These are phyloP conservation scores for Oidium heveae DNA, from an alignment of 2,329 filamentous ascomycete genomes.

Conservation along the genomic window DNA sequence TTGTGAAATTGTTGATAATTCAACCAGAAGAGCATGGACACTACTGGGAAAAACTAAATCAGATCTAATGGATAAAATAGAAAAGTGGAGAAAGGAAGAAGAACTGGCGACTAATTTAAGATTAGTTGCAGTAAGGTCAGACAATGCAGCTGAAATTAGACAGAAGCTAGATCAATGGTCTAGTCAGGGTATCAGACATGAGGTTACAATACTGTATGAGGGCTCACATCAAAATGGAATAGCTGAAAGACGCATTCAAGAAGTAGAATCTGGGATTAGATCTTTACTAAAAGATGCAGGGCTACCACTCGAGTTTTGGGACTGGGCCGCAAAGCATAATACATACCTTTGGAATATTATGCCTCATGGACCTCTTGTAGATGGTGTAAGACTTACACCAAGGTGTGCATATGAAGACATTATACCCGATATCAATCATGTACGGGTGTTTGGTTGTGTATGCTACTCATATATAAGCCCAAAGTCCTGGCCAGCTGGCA, in stretches of 20 bases:
- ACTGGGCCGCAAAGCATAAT: not conserved
- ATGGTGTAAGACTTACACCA: not conserved
- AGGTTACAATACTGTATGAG: not conserved
- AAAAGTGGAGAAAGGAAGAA: not conserved
- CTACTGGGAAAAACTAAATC: not conserved
- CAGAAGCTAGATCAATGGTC: not conserved
- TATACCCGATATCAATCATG: not conserved
- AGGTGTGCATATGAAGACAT: too few species aligned
- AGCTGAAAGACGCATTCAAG: not conserved
- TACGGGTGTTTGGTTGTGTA: not conserved
- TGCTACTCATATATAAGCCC: not conserved
- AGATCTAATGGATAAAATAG: not conserved
- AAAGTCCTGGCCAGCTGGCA: not conserved
- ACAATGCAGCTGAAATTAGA: not conserved
- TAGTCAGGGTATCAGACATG: not conserved
- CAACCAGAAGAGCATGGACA: not conserved
- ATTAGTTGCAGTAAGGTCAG: not conserved
- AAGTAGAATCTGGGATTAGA: not conserved
- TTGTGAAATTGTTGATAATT: not conserved
- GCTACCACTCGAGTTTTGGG: not conserved
- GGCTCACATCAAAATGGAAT: not conserved
- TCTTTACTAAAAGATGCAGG: not conserved
- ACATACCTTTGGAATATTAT: not conserved
- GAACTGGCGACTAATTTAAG: not conserved
- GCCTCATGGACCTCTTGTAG: not conserved